Percentiles rank a stretch among this genome's conserved stretches.
phyloP scores from a whole-genome alignment of 2,329 filamentous ascomycete genomes.

The Emydomyces testavorans region DNA sequence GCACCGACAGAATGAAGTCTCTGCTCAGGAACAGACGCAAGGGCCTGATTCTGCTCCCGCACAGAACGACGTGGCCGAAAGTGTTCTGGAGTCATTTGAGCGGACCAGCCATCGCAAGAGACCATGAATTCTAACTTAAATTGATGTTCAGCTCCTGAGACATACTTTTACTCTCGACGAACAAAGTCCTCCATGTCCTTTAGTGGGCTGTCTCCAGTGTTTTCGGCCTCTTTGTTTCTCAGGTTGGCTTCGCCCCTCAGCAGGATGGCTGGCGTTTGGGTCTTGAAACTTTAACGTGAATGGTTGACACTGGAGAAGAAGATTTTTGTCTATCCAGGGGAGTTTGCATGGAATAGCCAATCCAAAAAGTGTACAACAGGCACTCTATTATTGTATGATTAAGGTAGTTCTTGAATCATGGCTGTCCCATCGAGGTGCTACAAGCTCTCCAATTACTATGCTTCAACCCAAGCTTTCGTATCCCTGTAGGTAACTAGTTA shows the following conservation, averaged over 20 bases:
- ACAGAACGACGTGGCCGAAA: conserved; percentile 36
- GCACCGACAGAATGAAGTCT: conserved; percentile 4
- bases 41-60: conserved; percentile 12
- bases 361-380: conserved; percentile 9
- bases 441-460: background rate
- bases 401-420: background rate
- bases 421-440: background rate
- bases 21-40: conserved; percentile 9
- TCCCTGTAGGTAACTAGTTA: background rate
- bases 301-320: conserved; percentile 1
- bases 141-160: background rate
- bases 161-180: background rate
- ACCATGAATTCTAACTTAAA: conserved; percentile 13
- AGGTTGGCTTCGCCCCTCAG: conserved; percentile 8
- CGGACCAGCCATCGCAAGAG: conserved; percentile 27
- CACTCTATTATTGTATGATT: background rate
- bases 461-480: background rate
- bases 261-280: conserved; percentile 9
- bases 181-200: background rate
- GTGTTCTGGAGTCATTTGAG: conserved; percentile 41
- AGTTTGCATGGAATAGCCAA: conserved; percentile 2
- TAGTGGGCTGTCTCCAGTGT: conserved; percentile 1
- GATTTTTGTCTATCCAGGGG: background rate
- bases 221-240: background rate
- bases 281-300: background rate